These are phyloP conservation scores for Nyctanthes arbortristis DNA, from an alignment of 257 asterid genomes.

Conservation along the genomic window DNA sequence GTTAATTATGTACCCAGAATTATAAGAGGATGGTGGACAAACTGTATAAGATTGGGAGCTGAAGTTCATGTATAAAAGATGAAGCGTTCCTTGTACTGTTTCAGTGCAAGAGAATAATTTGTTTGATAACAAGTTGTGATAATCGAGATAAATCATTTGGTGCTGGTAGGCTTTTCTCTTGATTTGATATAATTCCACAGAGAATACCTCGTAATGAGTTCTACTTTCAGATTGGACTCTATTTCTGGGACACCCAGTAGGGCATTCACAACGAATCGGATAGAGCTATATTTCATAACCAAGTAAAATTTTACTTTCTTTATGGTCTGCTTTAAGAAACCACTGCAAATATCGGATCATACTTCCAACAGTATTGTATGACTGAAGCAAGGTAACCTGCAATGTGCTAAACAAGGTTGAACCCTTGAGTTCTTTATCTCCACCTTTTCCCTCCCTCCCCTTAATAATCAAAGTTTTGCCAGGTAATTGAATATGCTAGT, in stretches of 20 bases:
- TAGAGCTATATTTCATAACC: neutral
- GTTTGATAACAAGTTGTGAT: neutral
- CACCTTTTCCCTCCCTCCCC: neutral
- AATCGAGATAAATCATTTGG: neutral
- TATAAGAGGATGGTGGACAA: neutral
- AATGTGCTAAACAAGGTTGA: neutral
- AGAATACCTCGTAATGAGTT: neutral
- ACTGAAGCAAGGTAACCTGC: neutral
- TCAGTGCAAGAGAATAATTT: neutral
- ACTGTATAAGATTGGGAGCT: neutral
- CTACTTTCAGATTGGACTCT: neutral
- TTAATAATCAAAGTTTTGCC: neutral
- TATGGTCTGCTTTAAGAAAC: neutral
- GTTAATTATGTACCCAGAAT: neutral
- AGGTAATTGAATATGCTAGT: too few relatives aligned
- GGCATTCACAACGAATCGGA: neutral
- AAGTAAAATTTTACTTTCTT: neutral
- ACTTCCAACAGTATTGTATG: neutral
- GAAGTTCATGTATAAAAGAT: neutral
- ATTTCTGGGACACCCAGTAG: neutral
- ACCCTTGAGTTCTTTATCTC: neutral
- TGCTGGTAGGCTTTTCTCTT: neutral
- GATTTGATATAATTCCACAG: neutral
- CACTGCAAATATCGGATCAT: neutral
- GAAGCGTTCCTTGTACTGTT: neutral